Base-by-base conservation (phyloP, 371 early-diverging fungal genomes). In the Choanephora cucurbitarum region DNA sequence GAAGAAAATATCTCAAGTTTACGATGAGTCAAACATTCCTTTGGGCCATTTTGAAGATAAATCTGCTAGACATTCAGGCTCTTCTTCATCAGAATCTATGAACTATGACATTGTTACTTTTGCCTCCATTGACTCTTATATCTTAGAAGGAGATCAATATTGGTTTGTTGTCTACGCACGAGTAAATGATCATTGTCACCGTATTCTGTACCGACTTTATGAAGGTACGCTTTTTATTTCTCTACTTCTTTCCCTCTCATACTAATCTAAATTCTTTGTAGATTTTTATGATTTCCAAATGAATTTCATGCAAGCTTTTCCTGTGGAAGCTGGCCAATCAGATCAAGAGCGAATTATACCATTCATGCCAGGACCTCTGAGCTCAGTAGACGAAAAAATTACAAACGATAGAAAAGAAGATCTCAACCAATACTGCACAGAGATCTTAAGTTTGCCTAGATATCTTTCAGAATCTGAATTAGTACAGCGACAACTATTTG, bases 221-320 rank as follows among this genome's bases (percentile, higher is more conserved):
- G 88, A 90, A 58, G 72, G 72, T 71, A n/a, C n/a, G n/a, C n/a
- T n/a, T n/a, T n/a, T n/a, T n/a, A n/a, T n/a, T n/a, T n/a, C n/a
- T n/a, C n/a, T n/a, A n/a, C n/a, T n/a, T n/a, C n/a, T n/a, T n/a
- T n/a, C n/a, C n/a, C n/a, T n/a, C n/a, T n/a, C n/a, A n/a, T 33
- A 9, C 23, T 6, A 52, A 24, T 44, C 11, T 1, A 9, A 4
- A 5, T 22, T n/a, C 21, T 8, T n/a, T 14, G 11, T 48, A 71
- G 89, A 91, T 59, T 88, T 92, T 72, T 87, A 85, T 67, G 75
- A 82, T 22, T 82, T 91, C 49, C 92, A 92, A 34, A 77, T 89
- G 24, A 67, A 75, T 6, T 69, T 92, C 9, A 66, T 92, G 23
- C 75, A 79, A 42, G 66, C 75, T 32, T 92, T 82, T 69, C 90